Base-by-base conservation (phyloP, 306 rosid genomes). In the Lablab purpureus region DNA sequence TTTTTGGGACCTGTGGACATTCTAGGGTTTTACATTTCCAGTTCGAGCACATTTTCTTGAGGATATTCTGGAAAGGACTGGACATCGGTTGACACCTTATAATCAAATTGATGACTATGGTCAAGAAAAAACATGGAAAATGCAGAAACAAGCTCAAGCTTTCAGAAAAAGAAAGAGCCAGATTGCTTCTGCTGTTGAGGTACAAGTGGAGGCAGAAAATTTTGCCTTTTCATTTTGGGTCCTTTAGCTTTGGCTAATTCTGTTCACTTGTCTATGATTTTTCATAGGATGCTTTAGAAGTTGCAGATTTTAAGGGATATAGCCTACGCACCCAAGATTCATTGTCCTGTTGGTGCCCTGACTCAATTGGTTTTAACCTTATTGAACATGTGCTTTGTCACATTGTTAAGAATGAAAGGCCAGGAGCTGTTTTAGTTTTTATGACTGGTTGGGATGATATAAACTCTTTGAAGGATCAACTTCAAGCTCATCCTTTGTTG, bases 371-470 rank as follows among this genome's bases (percentile, higher is more conserved):
- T 68, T 96, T 96, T 85, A 90, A 93, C 82, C 94, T 96, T 70
- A 93, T 96, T 22, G 98, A 91, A 82, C 81, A 85, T 73, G 82
- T 93, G 77, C 87, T 96, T 71, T 88, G 90, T 88, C 87, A 89
- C 82, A 93, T 93, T 93, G 92, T 83, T 87, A 91, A 82, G 79
- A 90, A 88, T 36, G 98, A 88, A 66, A 88, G 85, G 66, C 90
- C 92, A 28, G 98, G 99, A 51, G 98, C 98, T 43, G 64, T 93
- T 87, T 90, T 96, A 78, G 92, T 93, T 83, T 96, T 96, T 84
- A 89, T 96, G 99, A 96, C 99, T 79, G 99, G 98, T 74, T 96
- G 98, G 97, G 99, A 96, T 91, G 99, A 93, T 82, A 93, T 96
- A 80, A 91, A 78, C 74, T 87, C 94, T 80, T 83, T 96, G 65